Base-by-base conservation (phyloP, 75 land plant species). In the Cupressus sempervirens region DNA sequence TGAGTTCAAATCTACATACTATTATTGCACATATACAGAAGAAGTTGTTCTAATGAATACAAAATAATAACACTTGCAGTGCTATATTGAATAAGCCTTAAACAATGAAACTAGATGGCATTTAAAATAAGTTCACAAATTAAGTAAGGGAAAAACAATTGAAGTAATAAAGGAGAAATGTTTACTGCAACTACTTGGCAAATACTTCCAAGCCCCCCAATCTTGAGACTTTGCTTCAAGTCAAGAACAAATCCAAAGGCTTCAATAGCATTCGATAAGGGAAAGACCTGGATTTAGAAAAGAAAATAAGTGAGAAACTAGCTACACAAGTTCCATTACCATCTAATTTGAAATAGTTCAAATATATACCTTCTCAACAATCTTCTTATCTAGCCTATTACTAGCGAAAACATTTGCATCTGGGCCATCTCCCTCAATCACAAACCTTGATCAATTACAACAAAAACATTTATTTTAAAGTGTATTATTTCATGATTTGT, bases 401-500 rank as follows among this genome's bases (percentile, higher is more conserved):
- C 50, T 43, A 77, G 50, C 10, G 29, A 10, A 77, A 77, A 77
- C 29, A 77, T 77, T 77, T 77, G 46, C 45, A 77, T 77, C 81
- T 43, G 46, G 29, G 30, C 46, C 81, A 43, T 77, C 46, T 43
- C 81, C 46, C 50, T 77, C 81, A 77, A 77, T 41, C 10, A 77
- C 29, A 77, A 77, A 77, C 81, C 81, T 77, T 43, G n/a, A 14
- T n/a, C 20, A 3, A 77, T 77, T 77, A 13, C 50, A 77, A 43
- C 43, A 77, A 43, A 10, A 43, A 43, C 0, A 3, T 70, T 70
- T 29, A 9, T 2, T 30, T 7, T 0, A 70, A 32, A 20, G 14
- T 23, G 35, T 23, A 26, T 43, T 18, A 11, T 18, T 43, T 77
- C 30, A 23, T 77, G 5, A 23, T 36, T 76, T 26, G 45, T 40